Conservation (phyloP, 73 alveolate species). For the Tetrahymena borealis region DNA sequence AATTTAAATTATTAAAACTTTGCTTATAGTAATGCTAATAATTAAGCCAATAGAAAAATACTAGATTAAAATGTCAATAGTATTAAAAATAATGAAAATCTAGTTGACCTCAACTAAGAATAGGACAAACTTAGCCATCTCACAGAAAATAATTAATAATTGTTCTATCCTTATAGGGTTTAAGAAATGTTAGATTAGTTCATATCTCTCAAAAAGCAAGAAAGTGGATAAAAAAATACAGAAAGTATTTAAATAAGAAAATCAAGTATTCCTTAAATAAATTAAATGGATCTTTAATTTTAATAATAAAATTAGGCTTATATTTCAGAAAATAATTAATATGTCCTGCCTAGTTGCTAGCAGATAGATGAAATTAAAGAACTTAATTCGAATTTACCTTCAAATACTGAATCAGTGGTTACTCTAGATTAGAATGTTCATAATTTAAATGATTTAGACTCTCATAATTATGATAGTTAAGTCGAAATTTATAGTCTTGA, state of each 20-base stretch:
- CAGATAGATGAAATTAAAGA: too few relatives aligned
- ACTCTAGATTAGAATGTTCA: too few relatives aligned
- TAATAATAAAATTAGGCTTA: too few relatives aligned
- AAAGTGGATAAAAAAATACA: neutral
- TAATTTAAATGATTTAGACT: too few relatives aligned
- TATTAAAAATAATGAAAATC: neutral
- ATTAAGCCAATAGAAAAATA: too few relatives aligned
- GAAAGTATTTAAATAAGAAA: neutral
- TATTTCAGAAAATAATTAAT: too few relatives aligned
- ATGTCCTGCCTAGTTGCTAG: too few relatives aligned
- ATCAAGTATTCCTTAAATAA: neutral
- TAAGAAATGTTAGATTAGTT: neutral
- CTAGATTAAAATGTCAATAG: too few relatives aligned
- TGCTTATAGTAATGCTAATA: neutral
- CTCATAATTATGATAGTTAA: too few relatives aligned
- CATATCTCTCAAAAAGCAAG: neutral
- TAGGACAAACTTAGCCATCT: neutral
- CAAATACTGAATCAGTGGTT: too few relatives aligned
- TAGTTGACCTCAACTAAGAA: neutral
- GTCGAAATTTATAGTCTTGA: too few relatives aligned
- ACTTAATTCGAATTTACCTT: too few relatives aligned
- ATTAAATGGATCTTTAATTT: neutral
- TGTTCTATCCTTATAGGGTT: neutral
- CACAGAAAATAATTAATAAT: neutral
- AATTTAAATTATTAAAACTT: neutral